Base-by-base conservation (phyloP, 306 rosid species). In the Lotus japonicus region DNA sequence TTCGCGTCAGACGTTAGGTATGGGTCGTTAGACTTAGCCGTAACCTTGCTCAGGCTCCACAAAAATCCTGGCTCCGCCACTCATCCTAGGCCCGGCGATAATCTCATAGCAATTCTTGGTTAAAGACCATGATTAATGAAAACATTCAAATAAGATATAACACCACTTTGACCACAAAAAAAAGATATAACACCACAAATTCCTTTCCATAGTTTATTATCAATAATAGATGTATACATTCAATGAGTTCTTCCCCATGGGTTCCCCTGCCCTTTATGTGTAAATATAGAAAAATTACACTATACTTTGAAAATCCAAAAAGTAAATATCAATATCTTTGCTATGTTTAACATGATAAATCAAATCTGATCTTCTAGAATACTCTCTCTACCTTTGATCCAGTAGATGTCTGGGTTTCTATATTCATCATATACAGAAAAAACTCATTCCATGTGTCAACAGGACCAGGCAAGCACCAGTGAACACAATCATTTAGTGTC, bases 401-500 rank as follows among this genome's bases (percentile, higher is more conserved):
- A 51, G 35, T 42, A 33, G 60, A 65, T 16, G 14, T 55, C 44
- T 79, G 71, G 39, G 12, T 66, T 61, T 63, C 80, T 68, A 62
- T 21, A 48, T 54, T 85, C 80, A 94, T 74, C 75, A 77, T 72
- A 80, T 84, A 52, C 52, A 87, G 61, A 66, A 95, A 78, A 56
- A 95, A 43, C 79, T 90, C 99, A 81, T 88, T 95, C 99, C 99
- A 95, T 1, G 95, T 84, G 59, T 95, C 99, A 80, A 95, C 67
- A 28, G 99, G 99, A 3, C 99, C 99, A 0, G 99, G 99, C 82
- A 87, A 43, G 46, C 99, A 95, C 99, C 99, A 95, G 43, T 95
- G 99, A 71, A 90, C 97, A 49, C 99, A 95, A 75, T 95, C 99
- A 5, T 92, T 92, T 0, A 74, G 0, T 2, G 81, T 84, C 68